Conservation (phyloP, 768 basidiomycete species). For the Suillus americanus region DNA sequence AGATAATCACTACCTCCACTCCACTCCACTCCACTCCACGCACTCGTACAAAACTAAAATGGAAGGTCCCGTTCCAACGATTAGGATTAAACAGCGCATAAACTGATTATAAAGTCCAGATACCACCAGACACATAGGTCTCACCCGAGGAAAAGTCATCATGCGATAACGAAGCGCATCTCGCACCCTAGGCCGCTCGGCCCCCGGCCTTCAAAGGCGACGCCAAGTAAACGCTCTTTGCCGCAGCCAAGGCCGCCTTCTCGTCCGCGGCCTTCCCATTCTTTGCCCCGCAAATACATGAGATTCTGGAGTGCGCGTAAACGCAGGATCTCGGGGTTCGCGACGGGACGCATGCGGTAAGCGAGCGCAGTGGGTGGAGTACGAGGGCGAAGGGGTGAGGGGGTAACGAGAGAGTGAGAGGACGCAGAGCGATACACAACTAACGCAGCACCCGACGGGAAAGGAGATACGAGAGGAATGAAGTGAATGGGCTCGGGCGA, state of each 20-base stretch:
- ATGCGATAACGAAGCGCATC: conserved; percentile 35
- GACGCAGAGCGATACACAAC: conserved; percentile 25
- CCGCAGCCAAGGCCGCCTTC: conserved; percentile 55
- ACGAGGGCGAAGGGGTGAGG: conserved; percentile 42
- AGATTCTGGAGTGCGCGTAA: conserved; percentile 63
- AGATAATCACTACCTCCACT: not conserved
- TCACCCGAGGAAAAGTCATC: conserved; percentile 7
- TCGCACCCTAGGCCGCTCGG: conserved; percentile 48
- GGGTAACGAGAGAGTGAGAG: conserved; percentile 40
- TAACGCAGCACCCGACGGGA: conserved; percentile 32
- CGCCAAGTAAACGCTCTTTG: conserved; percentile 54
- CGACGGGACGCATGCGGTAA: conserved; percentile 54
- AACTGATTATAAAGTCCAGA: conserved; percentile 27
- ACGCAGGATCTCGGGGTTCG: conserved; percentile 60
- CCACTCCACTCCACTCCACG: not conserved
- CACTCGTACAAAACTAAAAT: not conserved
- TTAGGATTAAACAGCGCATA: conserved; percentile 34
- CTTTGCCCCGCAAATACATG: conserved; percentile 41
- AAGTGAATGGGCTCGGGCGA: conserved; percentile 34
- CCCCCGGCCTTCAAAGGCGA: conserved; percentile 64
- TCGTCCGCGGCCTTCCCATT: conserved; percentile 47
- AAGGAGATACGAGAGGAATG: conserved; percentile 39
- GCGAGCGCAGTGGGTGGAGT: conserved; percentile 29
- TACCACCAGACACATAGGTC: conserved; percentile 11
- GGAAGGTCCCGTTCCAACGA: conserved; percentile 14